phyloP scores from a whole-genome alignment of 2,329 filamentous ascomycete genomes.

The Shiraia bambusicola region DNA sequence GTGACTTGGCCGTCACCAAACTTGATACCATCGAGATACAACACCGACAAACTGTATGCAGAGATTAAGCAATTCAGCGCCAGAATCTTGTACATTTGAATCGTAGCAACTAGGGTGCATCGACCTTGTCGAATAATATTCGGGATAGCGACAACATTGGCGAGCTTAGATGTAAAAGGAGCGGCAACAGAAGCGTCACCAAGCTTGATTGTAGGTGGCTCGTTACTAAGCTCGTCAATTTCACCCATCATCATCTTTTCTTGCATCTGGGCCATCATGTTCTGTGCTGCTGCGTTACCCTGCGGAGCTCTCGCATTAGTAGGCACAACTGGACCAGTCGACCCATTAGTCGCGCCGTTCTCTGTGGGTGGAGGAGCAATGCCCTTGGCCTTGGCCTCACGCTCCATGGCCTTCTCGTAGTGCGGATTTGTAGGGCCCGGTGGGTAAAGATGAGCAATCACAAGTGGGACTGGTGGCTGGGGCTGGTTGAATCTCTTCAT shows the following conservation, averaged over 20 bases:
- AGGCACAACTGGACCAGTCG: conserved; percentile 54
- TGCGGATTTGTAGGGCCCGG: conserved; percentile 91
- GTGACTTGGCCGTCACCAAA: conserved; percentile 98
- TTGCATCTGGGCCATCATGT: conserved; percentile 81
- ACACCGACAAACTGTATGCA: conserved; percentile 92
- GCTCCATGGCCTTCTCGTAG: conserved; percentile 86
- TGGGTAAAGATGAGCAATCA: conserved; percentile 93
- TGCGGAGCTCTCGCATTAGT: conserved; percentile 71
- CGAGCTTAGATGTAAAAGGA: conserved; percentile 95
- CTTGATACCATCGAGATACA: conserved; percentile 98
- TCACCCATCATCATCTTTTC: conserved; percentile 87
- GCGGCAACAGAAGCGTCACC: conserved; percentile 96
- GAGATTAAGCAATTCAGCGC: conserved; percentile 97
- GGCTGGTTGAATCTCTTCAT: conserved; percentile 97
- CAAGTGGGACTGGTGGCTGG: conserved; percentile 81
- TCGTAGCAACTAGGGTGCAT: conserved; percentile 95
- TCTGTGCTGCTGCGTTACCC: conserved; percentile 76
- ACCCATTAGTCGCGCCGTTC: conserved; percentile 35
- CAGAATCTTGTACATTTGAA: conserved; percentile 99
- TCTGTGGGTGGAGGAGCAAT: conserved; percentile 54
- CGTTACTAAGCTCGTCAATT: conserved; percentile 70
- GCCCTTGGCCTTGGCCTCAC: conserved; percentile 79
- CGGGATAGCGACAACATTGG: conserved; percentile 93
- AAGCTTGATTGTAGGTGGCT: conserved; percentile 93
- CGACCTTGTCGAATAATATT: conserved; percentile 98